Evolutionary conservation across 805 yeast genomes (phyloP), one percentile per base, ranked within the genome.

Genomic region (Candida tibetensis): DNA sequence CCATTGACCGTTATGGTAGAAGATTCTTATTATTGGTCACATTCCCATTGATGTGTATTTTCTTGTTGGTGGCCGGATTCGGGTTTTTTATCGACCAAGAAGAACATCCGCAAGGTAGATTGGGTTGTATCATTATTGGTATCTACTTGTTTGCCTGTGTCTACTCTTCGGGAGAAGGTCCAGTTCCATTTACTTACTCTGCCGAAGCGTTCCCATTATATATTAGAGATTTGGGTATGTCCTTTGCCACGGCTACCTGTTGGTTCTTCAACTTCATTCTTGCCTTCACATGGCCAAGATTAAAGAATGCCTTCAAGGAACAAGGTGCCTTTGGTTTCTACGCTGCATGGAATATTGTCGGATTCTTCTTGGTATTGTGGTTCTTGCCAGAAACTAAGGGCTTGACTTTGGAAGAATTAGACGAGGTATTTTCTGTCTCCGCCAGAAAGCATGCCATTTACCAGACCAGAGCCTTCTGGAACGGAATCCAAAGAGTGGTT

Each of bases 321-420:
- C 86, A 82, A 47, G 95, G 96, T 59, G 95, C 95, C 4, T 87
- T 85, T 57, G 89, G 93, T 9, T 87, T 80, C 74, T 87, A 85
- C 54, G 95, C 93, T 1, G 95, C 83, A 9, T 83, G 91, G 90
- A 86, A 86, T 58, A 49, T 79, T 41, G 64, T 79, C 39, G 86
- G 86, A 0, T 81, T 80, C 67, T 78, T 80, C 63, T 49, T 85
- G 52, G 85, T 84, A 4, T 72, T 85, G 39, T 80, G 84, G 73
- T 69, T 82, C 58, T 65, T 83, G 42, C 85, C 89, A 3, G 90
- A 83, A 54, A 83, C 90, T 3, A 79, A 77, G 62, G 79, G 79
- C 21, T 72, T 80, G 45, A 81, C 90, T 0, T 73, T 85, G 51
- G 93, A 85, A 60, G 88, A 84, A 58, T 70, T 84, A 53, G 91